A percentile compares a stretch with the other conserved stretches of the same genome.
phyloP scores from a whole-genome alignment of 257 asterid species.

The Petunia axillaris region DNA sequence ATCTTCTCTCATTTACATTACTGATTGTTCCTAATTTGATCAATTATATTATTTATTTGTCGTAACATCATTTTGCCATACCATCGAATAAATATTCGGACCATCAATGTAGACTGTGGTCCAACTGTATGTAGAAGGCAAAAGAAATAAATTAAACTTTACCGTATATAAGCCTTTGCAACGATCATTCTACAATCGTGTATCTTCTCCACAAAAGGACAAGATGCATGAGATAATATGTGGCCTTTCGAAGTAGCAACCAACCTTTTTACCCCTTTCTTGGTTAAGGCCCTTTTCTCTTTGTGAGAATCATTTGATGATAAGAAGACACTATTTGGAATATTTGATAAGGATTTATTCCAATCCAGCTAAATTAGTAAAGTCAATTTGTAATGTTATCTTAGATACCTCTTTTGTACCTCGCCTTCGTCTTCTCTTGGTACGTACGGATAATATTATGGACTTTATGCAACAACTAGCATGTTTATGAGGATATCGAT shows the following conservation, averaged over 20 bases:
- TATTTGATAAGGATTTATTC: slow-evolving; percentile 16
- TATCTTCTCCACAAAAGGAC: no score
- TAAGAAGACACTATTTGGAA: neutral
- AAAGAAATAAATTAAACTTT: no score
- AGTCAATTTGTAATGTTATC: slow-evolving; percentile 16
- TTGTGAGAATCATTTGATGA: neutral
- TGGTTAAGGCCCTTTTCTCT: neutral
- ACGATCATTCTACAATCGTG: no score
- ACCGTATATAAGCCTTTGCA: no score
- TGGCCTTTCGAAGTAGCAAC: slow-evolving; percentile 17
- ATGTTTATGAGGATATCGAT: neutral
- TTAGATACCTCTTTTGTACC: neutral
- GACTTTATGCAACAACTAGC: neutral
- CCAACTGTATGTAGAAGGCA: no score
- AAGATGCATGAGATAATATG: neutral
- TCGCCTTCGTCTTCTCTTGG: neutral
- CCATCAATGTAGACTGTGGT: no score
- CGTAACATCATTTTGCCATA: no score
- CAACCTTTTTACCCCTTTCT: neutral
- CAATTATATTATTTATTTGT: no score
- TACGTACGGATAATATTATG: neutral
- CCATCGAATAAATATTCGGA: no score
- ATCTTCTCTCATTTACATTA: no score
- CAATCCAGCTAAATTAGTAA: slow-evolving; percentile 21
- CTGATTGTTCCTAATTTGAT: no score